These are phyloP conservation scores for Fomitopsis schrenkii DNA, from an alignment of 1,284 basidiomycete genomes.

Conservation along the genomic window DNA sequence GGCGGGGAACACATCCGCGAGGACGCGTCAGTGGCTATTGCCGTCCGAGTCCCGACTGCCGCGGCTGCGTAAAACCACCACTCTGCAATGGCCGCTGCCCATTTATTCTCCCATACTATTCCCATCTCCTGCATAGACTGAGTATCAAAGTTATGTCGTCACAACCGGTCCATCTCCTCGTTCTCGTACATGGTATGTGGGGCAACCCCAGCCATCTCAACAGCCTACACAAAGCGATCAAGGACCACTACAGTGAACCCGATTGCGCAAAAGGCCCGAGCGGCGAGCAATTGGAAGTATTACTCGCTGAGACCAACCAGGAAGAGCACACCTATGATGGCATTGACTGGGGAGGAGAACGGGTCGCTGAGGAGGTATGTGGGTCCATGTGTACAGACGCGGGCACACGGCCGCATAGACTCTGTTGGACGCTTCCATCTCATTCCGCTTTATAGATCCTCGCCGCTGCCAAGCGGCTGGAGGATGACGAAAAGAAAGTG, in stretches of 20 bases:
- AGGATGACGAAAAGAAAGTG: conserved; percentile 50
- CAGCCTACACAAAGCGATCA: conserved; percentile 40
- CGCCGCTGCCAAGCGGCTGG: conserved; percentile 48
- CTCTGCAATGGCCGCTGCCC: background rate
- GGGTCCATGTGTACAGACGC: background rate
- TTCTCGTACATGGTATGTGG: conserved; percentile 86
- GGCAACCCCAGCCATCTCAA: conserved; percentile 59
- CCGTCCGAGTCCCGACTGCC: background rate
- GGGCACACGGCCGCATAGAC: background rate
- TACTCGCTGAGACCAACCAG: conserved; percentile 44
- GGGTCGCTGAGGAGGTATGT: conserved; percentile 61
- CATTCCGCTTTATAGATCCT: conserved; percentile 36
- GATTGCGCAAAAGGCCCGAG: conserved; percentile 18
- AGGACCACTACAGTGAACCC: conserved; percentile 29
- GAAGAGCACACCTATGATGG: conserved; percentile 60
- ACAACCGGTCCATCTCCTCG: conserved; percentile 27
- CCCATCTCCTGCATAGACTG: background rate
- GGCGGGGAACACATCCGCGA: too few relatives aligned
- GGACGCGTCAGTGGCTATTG: conserved; percentile 11
- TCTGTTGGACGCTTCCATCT: background rate
- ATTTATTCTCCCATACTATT: background rate
- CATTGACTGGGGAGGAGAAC: conserved; percentile 60
- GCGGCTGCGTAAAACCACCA: background rate
- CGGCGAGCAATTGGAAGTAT: conserved; percentile 34
- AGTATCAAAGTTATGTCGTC: background rate